phyloP scores from a whole-genome alignment of 2,329 filamentous ascomycete species.

The Colletotrichum tamarilloi region DNA sequence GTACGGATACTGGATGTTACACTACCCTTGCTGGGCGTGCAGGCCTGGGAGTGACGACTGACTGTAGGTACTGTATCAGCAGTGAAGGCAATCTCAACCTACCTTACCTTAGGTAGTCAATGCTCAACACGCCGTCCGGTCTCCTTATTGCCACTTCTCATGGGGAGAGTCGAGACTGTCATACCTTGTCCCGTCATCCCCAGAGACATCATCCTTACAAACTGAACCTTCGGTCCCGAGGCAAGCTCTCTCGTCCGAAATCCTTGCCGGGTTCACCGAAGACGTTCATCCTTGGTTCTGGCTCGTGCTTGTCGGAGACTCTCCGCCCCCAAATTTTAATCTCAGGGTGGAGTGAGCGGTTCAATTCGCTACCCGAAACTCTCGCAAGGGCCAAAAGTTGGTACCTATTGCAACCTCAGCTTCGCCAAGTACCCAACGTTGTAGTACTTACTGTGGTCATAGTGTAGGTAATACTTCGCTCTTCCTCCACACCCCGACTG shows the following conservation, averaged over 20 bases:
- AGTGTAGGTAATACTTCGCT: neutral
- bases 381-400: slow-evolving; percentile 24
- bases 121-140: neutral
- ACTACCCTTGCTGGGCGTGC: no score
- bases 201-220: neutral
- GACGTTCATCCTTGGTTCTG: neutral
- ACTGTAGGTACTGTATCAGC: neutral
- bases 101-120: neutral
- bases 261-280: neutral
- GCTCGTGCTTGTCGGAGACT: slow-evolving; percentile 13
- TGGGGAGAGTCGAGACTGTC: neutral
- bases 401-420: slow-evolving; percentile 14
- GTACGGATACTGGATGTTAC: no score
- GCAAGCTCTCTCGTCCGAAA: slow-evolving; percentile 21
- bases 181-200: neutral
- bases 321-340: slow-evolving; percentile 22
- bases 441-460: neutral
- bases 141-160: neutral
- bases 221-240: slow-evolving; percentile 19
- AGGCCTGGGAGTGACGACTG: no score
- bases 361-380: slow-evolving; percentile 34
- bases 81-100: neutral
- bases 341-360: slow-evolving; percentile 12
- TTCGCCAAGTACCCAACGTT: neutral
- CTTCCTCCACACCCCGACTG: neutral